Percentiles rank a stretch among this genome's conserved stretches.
Conservation (phyloP, 495 filamentous ascomycete genomes). For the Oleoguttula mirabilis region DNA sequence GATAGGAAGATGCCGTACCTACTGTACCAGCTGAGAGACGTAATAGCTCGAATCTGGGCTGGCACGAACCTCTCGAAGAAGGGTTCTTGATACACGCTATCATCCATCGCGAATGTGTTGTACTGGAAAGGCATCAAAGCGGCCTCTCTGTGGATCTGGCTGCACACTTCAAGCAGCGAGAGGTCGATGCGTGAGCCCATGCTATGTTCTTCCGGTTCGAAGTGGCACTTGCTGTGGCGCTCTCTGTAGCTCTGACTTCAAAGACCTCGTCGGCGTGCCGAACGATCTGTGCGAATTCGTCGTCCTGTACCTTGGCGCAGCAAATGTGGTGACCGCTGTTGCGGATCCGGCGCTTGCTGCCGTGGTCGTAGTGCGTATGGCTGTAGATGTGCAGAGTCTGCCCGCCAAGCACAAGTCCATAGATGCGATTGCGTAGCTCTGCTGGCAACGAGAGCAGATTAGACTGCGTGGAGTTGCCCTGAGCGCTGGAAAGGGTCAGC, state of each 20-base stretch:
- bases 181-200: neutral
- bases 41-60: no score
- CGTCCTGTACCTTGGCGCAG: neutral
- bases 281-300: neutral
- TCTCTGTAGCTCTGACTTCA: neutral
- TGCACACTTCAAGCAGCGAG: neutral
- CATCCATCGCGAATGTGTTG: constrained; percentile 1
- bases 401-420: neutral
- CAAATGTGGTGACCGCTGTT: neutral
- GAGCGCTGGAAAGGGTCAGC: neutral
- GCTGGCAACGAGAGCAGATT: neutral
- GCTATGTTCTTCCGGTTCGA: no score
- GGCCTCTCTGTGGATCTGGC: constrained; percentile 2
- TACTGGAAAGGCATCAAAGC: neutral
- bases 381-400: neutral
- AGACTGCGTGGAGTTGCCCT: neutral
- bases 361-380: neutral
- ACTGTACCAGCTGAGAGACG: no score
- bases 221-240: neutral
- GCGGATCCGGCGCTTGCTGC: neutral
- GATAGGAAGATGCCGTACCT: no score
- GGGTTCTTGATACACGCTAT: no score
- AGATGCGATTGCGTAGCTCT: neutral
- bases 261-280: neutral
- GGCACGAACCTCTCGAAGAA: no score